A percentile compares a stretch with the other conserved stretches of the same genome.
Evolutionary conservation across 2,329 filamentous ascomycete species (phyloP).

Genomic region (Chrysoporthe deuterocubensis): DNA sequence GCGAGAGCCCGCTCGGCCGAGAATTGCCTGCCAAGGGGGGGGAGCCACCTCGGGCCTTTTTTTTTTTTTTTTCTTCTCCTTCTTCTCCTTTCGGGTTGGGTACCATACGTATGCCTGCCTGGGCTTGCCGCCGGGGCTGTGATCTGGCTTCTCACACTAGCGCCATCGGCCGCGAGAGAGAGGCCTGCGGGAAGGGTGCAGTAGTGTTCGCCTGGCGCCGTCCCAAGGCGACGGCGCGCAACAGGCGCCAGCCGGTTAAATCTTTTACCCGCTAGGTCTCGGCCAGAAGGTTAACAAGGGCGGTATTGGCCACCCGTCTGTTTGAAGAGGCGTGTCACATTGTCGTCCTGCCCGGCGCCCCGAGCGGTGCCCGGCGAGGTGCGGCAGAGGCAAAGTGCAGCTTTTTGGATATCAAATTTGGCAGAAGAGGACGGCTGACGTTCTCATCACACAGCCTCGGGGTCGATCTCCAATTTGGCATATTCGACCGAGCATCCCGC

Average conservation of each 20-base stretch:
- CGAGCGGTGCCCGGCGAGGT: too few species aligned
- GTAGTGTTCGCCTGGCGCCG: neutral
- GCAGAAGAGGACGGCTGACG: too few species aligned
- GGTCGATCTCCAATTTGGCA: neutral
- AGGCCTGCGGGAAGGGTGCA: neutral
- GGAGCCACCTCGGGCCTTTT: neutral
- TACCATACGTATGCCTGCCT: neutral
- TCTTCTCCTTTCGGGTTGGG: neutral
- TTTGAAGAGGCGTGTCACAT: too few species aligned
- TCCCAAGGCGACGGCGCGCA: slow-evolving; percentile 1
- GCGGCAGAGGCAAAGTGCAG: too few species aligned
- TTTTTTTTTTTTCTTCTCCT: too few species aligned
- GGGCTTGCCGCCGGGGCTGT: neutral
- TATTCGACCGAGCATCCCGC: neutral
- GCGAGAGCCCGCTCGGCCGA: neutral
- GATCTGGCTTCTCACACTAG: slow-evolving; percentile 1
- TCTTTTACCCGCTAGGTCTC: neutral
- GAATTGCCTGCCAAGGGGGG: neutral
- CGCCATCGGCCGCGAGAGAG: neutral
- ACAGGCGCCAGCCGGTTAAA: neutral
- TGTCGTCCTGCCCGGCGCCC: too few species aligned
- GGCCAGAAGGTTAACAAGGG: too few species aligned
- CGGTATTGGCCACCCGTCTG: too few species aligned
- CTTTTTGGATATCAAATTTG: too few species aligned
- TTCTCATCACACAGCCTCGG: neutral